A percentile compares a stretch with the other conserved stretches of the same genome.
These are phyloP conservation scores for Blastosporella zonata DNA, from an alignment of 1,284 basidiomycete genomes.

Conservation along the genomic window DNA sequence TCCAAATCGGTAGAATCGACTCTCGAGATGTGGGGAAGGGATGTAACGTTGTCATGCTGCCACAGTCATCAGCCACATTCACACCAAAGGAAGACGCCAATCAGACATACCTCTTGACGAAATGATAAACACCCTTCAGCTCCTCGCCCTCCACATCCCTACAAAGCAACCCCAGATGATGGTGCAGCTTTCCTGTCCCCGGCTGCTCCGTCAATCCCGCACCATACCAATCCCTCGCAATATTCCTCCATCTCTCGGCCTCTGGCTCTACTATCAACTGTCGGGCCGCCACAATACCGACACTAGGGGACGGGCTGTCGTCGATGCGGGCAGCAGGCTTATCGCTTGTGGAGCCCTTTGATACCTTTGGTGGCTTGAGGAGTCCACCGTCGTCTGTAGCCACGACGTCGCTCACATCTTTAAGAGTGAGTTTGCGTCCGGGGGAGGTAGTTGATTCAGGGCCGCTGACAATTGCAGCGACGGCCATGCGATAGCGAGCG, in stretches of 20 bases:
- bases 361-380: conserved; percentile 10
- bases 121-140: conserved; percentile 87
- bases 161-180: conserved; percentile 89
- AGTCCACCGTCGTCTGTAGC: conserved; percentile 22
- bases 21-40: conserved; percentile 87
- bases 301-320: conserved; percentile 70
- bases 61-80: conserved; percentile 2
- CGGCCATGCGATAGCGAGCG: conserved; percentile 91
- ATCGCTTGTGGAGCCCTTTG: conserved; percentile 43
- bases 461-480: conserved; percentile 68
- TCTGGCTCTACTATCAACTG: conserved; percentile 87
- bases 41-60: conserved; percentile 85
- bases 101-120: conserved; percentile 79
- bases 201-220: conserved; percentile 86
- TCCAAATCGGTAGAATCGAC: conserved; percentile 84
- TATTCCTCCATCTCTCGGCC: conserved; percentile 87
- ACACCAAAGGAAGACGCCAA: background rate
- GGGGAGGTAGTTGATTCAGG: conserved; percentile 7
- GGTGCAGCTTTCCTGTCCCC: conserved; percentile 88
- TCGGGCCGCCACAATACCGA: conserved; percentile 85
- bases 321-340: conserved; percentile 56
- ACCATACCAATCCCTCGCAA: conserved; percentile 93
- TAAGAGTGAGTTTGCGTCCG: conserved; percentile 40
- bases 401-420: conserved; percentile 42
- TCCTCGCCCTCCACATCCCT: conserved; percentile 83